Evolutionary conservation across 2,329 filamentous ascomycete genomes (phyloP), one percentile per base, ranked within the genome.

Genomic region (Dactylonectria macrodidyma): DNA sequence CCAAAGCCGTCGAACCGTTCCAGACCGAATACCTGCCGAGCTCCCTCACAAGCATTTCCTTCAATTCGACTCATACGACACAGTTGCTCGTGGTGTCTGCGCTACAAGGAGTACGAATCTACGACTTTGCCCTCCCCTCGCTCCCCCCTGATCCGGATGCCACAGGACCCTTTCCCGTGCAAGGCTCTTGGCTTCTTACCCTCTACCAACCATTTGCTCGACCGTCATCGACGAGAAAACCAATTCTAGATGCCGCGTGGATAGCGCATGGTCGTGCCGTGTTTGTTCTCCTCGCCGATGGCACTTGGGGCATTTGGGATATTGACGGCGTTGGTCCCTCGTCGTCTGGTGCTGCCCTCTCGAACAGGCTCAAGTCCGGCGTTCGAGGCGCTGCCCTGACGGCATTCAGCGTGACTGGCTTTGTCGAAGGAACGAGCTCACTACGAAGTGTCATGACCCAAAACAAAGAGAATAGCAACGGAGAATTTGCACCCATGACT

Each of bases 241-340:
- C 86, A 0, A 85, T 92, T n/a, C 78, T 91, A 14, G 89, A 89
- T 56, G 88, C 90, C 1, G 84, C 86, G 5, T 92, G 90, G 90
- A 86, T 91, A 55, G 82, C 86, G 2, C 86, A 87, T 66, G 90
- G 90, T 10, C 84, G 87, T 54, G 89, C 90, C 5, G 81, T 92
- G 33, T 80, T 92, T 47, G 83, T 84, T 1, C 81, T 92, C 2
- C 81, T 91, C 3, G 86, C 87, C 1, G 90, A 92, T 71, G 90
- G 90, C 7, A 89, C 90, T 76, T 92, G 90, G 90, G 90, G 89
- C 14, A 87, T 92, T 38, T 92, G 90, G 90, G 90, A 92, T 72
- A 84, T 92, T 51, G 88, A 91, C 68, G 88, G 89, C 8, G 84
- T 84, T 34, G 86, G 86, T 46, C 87, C 88, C 2, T 77, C 84